Base-by-base conservation (phyloP, 257 asterid genomes). In the Solanum infundibuliforme region DNA sequence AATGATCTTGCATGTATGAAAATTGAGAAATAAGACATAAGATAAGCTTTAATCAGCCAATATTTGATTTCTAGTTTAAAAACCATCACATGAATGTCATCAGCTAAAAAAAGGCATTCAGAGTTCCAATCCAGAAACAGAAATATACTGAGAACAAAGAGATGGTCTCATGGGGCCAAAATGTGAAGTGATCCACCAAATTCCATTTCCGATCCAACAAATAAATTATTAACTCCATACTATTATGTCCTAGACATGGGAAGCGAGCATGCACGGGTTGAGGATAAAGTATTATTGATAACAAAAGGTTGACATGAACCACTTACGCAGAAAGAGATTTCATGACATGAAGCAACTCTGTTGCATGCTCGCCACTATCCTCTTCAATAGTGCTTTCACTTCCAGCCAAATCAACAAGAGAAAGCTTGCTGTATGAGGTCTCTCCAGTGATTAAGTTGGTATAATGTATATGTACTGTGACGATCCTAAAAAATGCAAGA, bases 321-420 rank as follows among this genome's bases (percentile, higher is more conserved):
- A 92, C 99, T 88, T 95, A 97, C 99, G 98, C 96, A 27, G 99
- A 96, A 87, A 95, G 95, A 46, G 99, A 97, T 88, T 94, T 97
- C 95, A 96, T 90, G 88, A 93, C 99, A 92, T 97, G 98, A 95
- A 97, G 94, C 92, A 95, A 89, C 73, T 94, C 98, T 34, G 98
- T 96, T 52, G 95, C 98, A 41, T 88, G 98, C 86, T 93, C 95
- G 76, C 98, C 98, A 71, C 91, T 87, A 88, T 95, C 98, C 85
- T 96, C 96, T 84, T 94, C 98, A 39, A 87, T 91, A 77, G 73
- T 87, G 87, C 92, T 91, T 85, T 93, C 98, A 88, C 98, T 95
- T 92, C 97, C 99, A 90, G 99, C 98, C 94, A 97, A 94, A 91
- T 97, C 99, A 90, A 95, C 92, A 60, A 97, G 94, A 90, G 98